These are phyloP conservation scores for Cryphonectria carpinicola DNA, from an alignment of 2,329 filamentous ascomycete genomes.

Conservation along the genomic window DNA sequence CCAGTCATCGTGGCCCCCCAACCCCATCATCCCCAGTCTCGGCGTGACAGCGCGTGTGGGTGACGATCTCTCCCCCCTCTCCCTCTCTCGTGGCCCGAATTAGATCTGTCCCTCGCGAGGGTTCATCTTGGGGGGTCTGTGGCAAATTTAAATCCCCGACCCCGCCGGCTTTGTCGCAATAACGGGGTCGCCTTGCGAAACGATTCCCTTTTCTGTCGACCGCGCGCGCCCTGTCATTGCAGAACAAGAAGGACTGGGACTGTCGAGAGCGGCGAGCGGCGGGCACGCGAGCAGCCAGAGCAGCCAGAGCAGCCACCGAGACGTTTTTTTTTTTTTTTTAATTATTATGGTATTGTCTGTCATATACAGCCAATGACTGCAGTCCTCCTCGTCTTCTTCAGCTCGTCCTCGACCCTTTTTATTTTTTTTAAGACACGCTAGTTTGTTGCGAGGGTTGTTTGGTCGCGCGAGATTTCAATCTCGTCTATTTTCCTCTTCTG, in stretches of 20 bases:
- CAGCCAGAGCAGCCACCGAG: background rate
- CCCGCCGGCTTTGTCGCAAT: background rate
- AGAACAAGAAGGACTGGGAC: background rate
- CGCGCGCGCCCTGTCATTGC: background rate
- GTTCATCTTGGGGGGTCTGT: background rate
- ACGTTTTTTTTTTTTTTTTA: too few relatives aligned
- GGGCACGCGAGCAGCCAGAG: background rate
- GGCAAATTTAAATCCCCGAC: conserved; percentile 13
- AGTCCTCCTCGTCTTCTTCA: background rate
- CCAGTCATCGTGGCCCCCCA: conserved; percentile 2
- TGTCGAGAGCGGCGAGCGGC: background rate
- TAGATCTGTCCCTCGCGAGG: background rate
- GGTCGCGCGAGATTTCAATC: conserved; percentile 5
- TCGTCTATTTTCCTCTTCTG: conserved; percentile 23
- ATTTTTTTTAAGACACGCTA: background rate
- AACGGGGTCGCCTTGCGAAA: conserved; percentile 3
- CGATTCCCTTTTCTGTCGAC: background rate
- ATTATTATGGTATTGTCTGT: background rate
- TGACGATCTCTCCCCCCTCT: background rate
- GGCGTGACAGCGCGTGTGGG: conserved; percentile 4
- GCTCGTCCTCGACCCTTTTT: background rate
- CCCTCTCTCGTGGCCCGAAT: background rate
- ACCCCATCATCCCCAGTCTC: conserved; percentile 2
- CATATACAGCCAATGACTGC: conserved; percentile 2
- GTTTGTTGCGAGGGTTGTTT: conserved; percentile 1